These are phyloP conservation scores for Floccularia luteovirens DNA, from an alignment of 768 basidiomycete species.

Conservation along the genomic window DNA sequence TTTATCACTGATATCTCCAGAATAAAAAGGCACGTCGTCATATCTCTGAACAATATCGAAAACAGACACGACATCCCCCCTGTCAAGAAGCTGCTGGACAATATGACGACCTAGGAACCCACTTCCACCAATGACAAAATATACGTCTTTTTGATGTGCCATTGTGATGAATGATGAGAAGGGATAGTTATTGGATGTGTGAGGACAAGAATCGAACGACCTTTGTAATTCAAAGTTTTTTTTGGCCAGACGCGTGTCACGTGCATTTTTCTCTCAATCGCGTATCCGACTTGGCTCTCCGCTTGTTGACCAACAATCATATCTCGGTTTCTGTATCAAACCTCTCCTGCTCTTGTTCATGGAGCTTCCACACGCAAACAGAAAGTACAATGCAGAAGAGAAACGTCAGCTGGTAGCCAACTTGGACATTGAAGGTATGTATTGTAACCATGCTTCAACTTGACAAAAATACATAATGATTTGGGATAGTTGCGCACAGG, in stretches of 20 bases:
- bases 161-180: conserved; percentile 7
- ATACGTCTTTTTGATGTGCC: conserved; percentile 47
- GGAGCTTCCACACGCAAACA: conserved; percentile 19
- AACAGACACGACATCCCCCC: conserved; percentile 76
- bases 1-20: conserved; percentile 82
- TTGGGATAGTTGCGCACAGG: conserved; percentile 57
- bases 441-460: neutral
- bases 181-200: conserved; percentile 1
- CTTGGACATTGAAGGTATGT: conserved; percentile 71
- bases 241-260: conserved; percentile 27
- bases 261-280: conserved; percentile 20
- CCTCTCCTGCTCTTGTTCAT: conserved; percentile 10
- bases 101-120: conserved; percentile 91
- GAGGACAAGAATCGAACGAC: neutral
- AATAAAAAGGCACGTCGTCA: conserved; percentile 80
- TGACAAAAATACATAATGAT: neutral
- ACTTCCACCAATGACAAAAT: conserved; percentile 91
- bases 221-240: conserved; percentile 14
- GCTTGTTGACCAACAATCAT: conserved; percentile 7
- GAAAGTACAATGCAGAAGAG: conserved; percentile 52
- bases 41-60: conserved; percentile 93
- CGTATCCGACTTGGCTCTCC: conserved; percentile 6
- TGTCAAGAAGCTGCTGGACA: conserved; percentile 73
- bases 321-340: conserved; percentile 4
- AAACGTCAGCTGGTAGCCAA: conserved; percentile 71